These are phyloP conservation scores for Ophiocordyceps camponoti-rufipedis DNA, from an alignment of 2,329 filamentous ascomycete genomes.

Conservation along the genomic window DNA sequence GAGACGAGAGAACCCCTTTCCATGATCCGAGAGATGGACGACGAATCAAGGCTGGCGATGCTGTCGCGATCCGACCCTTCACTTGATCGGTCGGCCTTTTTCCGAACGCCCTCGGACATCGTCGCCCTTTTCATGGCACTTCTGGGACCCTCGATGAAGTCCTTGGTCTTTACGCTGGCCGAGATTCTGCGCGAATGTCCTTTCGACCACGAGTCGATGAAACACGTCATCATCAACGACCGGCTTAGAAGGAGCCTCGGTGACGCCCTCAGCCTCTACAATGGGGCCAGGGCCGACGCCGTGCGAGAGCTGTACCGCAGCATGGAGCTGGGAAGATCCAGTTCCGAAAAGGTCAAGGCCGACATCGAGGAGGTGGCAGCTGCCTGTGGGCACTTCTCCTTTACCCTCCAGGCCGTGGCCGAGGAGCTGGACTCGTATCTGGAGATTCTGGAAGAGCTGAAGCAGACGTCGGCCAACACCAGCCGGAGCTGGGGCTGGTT, in stretches of 20 bases:
- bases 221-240: conserved; percentile 56
- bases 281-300: conserved; percentile 54
- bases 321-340: conserved; percentile 51
- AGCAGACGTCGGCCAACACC: conserved; percentile 46
- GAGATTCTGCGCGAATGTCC: conserved; percentile 78
- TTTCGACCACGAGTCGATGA: conserved; percentile 50
- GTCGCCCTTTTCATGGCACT: conserved; percentile 81
- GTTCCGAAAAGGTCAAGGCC: conserved; percentile 61
- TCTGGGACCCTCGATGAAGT: conserved; percentile 89
- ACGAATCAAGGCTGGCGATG: conserved; percentile 17
- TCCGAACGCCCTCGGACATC: conserved; percentile 58
- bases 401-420: conserved; percentile 76
- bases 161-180: conserved; percentile 76
- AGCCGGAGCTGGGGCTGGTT: conserved; percentile 69
- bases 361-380: conserved; percentile 95
- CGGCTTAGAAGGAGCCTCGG: conserved; percentile 65
- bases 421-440: conserved; percentile 76
- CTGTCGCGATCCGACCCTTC: conserved; percentile 12
- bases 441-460: conserved; percentile 69
- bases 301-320: conserved; percentile 64
- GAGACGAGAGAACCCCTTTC: conserved; percentile 30
- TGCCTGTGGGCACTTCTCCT: conserved; percentile 94
- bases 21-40: conserved; percentile 42
- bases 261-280: conserved; percentile 67
- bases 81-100: conserved; percentile 15